These are phyloP conservation scores for Arthrobotrys musiformis DNA, from an alignment of 2,329 filamentous ascomycete genomes.

Conservation along the genomic window DNA sequence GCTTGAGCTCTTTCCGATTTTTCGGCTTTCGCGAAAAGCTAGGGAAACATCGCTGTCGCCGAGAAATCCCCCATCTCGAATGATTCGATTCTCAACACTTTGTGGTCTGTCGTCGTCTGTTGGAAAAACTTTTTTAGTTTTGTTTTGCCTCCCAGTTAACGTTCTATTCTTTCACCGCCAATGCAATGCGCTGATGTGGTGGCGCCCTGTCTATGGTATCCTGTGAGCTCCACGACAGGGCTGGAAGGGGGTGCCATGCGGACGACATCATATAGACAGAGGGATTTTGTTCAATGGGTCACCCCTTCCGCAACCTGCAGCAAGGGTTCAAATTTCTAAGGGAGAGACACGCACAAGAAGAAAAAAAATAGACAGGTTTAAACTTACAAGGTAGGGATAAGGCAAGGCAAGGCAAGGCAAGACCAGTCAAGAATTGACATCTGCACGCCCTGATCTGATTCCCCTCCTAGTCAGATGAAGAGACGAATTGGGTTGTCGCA, in stretches of 20 bases:
- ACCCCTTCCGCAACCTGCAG: constrained; percentile 25
- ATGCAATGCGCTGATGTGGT: not conserved
- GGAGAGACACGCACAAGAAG: constrained; percentile 1
- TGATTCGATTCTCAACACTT: constrained; percentile 42
- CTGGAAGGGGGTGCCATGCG: not conserved
- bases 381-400: not conserved
- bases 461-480: constrained; percentile 1
- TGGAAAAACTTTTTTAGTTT: constrained; percentile 13
- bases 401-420: not conserved
- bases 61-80: not conserved
- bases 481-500: constrained; percentile 17
- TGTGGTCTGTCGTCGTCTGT: constrained; percentile 10
- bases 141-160: not conserved
- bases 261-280: constrained; percentile 10
- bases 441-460: not conserved
- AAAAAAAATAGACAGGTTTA: not conserved
- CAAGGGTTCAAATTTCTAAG: constrained; percentile 23
- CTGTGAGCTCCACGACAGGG: constrained; percentile 25
- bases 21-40: not conserved
- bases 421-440: not conserved
- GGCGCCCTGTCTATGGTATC: not conserved
- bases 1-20: constrained; percentile 15
- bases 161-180: not conserved
- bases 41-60: not conserved
- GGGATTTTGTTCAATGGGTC: constrained; percentile 2